A percentile compares a stretch with the other conserved stretches of the same genome.
Conservation (phyloP, 1,284 basidiomycete species). For the Ustilago cynodontis region DNA sequence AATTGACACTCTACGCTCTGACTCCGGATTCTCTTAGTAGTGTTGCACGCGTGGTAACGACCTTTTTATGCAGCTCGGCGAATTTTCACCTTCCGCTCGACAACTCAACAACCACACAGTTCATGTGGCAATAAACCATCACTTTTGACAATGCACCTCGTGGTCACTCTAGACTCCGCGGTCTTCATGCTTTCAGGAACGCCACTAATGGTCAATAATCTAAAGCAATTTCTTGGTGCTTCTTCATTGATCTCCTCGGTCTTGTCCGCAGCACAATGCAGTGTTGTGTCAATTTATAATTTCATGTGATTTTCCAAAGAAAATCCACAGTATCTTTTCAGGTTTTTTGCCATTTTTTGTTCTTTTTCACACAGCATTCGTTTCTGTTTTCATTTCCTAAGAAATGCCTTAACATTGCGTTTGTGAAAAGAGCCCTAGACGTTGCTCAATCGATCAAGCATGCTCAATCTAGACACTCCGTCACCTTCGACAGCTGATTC, state of each 20-base stretch:
- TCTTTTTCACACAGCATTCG: background rate
- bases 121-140: background rate
- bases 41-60: constrained; percentile 3
- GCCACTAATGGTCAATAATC: background rate
- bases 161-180: background rate
- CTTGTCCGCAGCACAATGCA: no score
- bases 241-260: no score
- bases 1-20: background rate
- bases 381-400: background rate
- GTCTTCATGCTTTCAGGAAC: background rate
- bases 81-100: constrained; percentile 11
- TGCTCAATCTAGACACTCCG: no score
- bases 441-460: no score
- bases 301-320: no score
- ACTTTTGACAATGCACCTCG: background rate
- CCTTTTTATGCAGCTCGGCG: constrained; percentile 11
- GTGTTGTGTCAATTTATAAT: no score
- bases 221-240: background rate
- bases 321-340: no score
- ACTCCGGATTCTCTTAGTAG: background rate
- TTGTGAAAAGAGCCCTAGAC: no score
- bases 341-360: no score
- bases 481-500: no score
- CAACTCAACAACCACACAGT: constrained; percentile 1
- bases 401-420: no score